Percentiles rank a stretch among this genome's conserved stretches.
Conservation (phyloP, 2,329 filamentous ascomycete species). For the Paraphoma chrysanthemicola region DNA sequence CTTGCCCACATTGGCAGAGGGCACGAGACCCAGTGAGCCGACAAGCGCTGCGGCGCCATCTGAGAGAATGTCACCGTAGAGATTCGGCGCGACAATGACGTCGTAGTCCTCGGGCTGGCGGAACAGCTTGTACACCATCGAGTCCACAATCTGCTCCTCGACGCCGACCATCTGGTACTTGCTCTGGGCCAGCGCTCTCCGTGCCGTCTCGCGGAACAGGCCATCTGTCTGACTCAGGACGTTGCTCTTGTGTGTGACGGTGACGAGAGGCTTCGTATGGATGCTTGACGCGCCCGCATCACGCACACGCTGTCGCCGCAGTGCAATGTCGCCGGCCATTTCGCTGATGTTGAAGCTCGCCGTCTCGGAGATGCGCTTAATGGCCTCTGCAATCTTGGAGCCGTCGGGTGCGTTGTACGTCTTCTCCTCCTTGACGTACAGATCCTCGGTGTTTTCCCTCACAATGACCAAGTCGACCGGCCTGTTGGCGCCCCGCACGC, state of each 20-base stretch:
- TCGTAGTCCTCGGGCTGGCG: slow-evolving; percentile 94
- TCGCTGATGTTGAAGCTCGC: slow-evolving; percentile 85
- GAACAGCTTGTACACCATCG: slow-evolving; percentile 99
- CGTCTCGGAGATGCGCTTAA: slow-evolving; percentile 92
- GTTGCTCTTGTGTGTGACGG: slow-evolving; percentile 98
- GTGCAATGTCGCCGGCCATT: slow-evolving; percentile 94
- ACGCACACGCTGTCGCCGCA: slow-evolving; percentile 83
- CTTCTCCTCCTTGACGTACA: slow-evolving; percentile 96
- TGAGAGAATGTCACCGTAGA: slow-evolving; percentile 96
- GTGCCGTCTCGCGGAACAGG: slow-evolving; percentile 84
- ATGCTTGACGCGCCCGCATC: slow-evolving; percentile 64
- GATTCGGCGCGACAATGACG: slow-evolving; percentile 95
- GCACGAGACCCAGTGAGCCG: slow-evolving; percentile 88
- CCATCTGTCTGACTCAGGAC: slow-evolving; percentile 96
- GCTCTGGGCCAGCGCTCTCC: slow-evolving; percentile 71
- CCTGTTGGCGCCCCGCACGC: slow-evolving; percentile 66
- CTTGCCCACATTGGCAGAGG: slow-evolving; percentile 93
- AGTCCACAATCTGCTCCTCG: slow-evolving; percentile 98
- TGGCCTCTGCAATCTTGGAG: slow-evolving; percentile 89
- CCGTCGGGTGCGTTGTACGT: slow-evolving; percentile 77
- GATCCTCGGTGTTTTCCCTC: slow-evolving; percentile 97
- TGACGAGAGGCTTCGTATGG: slow-evolving; percentile 77
- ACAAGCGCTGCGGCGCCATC: slow-evolving; percentile 95
- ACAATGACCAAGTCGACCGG: slow-evolving; percentile 98
- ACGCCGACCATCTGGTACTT: slow-evolving; percentile 71